These are phyloP conservation scores for Trichoderma aggressivum DNA, from an alignment of 2,329 filamentous ascomycete genomes.

Conservation along the genomic window DNA sequence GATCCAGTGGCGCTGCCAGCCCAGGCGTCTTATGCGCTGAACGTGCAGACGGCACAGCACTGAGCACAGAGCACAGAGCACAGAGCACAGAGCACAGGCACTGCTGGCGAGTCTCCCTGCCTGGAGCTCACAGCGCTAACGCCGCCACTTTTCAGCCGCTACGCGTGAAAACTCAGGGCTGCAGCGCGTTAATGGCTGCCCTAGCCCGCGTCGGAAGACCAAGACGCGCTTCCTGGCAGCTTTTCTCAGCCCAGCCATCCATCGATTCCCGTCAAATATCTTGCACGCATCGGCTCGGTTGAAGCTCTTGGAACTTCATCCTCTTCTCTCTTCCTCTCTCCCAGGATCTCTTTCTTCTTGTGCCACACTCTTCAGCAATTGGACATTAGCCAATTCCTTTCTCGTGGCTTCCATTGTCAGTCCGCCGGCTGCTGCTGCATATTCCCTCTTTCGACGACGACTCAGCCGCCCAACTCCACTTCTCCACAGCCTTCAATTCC, in stretches of 20 bases:
- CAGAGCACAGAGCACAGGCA: not conserved
- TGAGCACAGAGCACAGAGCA: not conserved
- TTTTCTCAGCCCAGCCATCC: not conserved
- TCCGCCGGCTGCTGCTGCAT: slow-evolving; percentile 14
- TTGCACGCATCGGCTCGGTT: not conserved
- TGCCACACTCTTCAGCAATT: not conserved
- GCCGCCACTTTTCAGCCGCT: slow-evolving; percentile 12
- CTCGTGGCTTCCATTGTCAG: not conserved
- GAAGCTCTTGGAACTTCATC: not conserved
- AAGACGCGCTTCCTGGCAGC: slow-evolving; percentile 7
- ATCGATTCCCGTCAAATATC: not conserved
- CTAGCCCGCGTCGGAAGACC: slow-evolving; percentile 10
- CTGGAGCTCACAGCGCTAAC: slow-evolving; percentile 9
- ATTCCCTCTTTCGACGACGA: slow-evolving; percentile 4
- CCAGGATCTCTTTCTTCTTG: not conserved
- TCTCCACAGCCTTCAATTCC: not conserved
- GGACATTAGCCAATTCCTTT: not conserved
- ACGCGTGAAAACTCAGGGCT: slow-evolving; percentile 3
- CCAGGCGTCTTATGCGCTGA: not conserved
- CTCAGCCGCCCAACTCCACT: slow-evolving; percentile 21
- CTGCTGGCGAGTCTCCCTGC: not conserved
- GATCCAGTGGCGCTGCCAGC: slow-evolving; percentile 3
- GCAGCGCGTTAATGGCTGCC: slow-evolving; percentile 18
- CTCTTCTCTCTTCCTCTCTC: not conserved
- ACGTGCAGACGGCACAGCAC: not conserved